Base-by-base conservation (phyloP, 164 flowering plant genomes). In the Santalum album region DNA sequence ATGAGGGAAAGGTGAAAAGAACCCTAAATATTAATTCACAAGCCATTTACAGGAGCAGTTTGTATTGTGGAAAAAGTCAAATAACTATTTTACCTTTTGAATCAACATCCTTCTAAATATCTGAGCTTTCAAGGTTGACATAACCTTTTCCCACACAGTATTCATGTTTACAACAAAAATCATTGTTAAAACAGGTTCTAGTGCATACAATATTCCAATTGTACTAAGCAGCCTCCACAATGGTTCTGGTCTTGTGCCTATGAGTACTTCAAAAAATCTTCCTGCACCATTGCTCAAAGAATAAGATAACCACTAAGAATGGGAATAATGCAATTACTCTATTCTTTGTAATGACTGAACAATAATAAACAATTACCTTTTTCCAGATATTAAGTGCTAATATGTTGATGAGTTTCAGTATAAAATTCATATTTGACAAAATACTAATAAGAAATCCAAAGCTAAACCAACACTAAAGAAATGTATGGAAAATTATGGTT, bases 111-210 rank as follows among this genome's bases (percentile, higher is more conserved):
- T 83, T 67, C 75, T 68, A 64, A 86, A 92, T 67, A 88, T 78
- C 56, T 70, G 81, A 51, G 86, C 98, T 69, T 94, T 72, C 57
- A 92, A 58, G 19, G 79, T 47, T 24, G 90, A 72, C 98, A 92
- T 92, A 59, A 92, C 94, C 61, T 81, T 84, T 76, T 88, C 96
- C 98, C 98, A 92, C 0, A 83, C 65, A 16, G 75, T 51, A 47
- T 56, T 86, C 95, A 92, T 76, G 65, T 92, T 92, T 51, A 70
- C 65, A 29, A 86, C 87, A 57, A 78, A 92, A 29, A 83, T 54
- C 59, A 89, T 59, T 29, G 98, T 92, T 51, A 80, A 84, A 68
- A 92, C 55, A 21, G 98, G 96, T 76, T 92, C 98, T 78, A 88
- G 44, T 9, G 72, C 53, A 54, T 92, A 92, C 58, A 92, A 25